Percentiles rank a stretch among this genome's conserved stretches.
Evolutionary conservation across 2,329 filamentous ascomycete species (phyloP).

Genomic region (Penicillium sp.): DNA sequence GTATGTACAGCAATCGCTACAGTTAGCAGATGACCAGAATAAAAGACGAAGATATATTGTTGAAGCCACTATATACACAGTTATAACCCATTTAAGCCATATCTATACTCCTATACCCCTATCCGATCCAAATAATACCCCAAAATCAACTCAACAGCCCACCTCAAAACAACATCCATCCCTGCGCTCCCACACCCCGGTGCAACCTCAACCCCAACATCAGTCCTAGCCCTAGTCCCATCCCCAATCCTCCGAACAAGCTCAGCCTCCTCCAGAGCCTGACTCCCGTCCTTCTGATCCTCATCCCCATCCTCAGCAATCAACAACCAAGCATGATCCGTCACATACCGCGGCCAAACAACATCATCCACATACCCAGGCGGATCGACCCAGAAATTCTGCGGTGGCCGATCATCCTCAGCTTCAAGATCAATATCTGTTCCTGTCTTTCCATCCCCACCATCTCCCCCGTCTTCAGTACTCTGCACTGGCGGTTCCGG

Average conservation of each 20-base stretch:
- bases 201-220: slow-evolving; percentile 47
- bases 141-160: slow-evolving; percentile 67
- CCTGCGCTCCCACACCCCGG: slow-evolving; percentile 56
- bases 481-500: slow-evolving; percentile 23
- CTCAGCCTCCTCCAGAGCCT: slow-evolving; percentile 20
- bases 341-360: slow-evolving; percentile 93
- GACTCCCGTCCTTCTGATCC: slow-evolving; percentile 37
- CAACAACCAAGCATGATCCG: slow-evolving; percentile 80
- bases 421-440: slow-evolving; percentile 29
- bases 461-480: not conserved
- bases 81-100: not conserved
- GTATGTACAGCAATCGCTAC: too few species aligned
- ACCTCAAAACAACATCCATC: slow-evolving; percentile 63
- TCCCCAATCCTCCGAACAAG: slow-evolving; percentile 33
- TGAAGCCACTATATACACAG: not conserved
- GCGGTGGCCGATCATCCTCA: slow-evolving; percentile 40
- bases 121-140: slow-evolving; percentile 21
- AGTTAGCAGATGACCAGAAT: not conserved
- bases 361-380: slow-evolving; percentile 91
- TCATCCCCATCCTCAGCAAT: slow-evolving; percentile 58
- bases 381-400: slow-evolving; percentile 95
- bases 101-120: not conserved
- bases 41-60: not conserved
- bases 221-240: slow-evolving; percentile 45
- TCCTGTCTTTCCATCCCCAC: not conserved